A percentile compares a stretch with the other conserved stretches of the same genome.
Conservation (phyloP, 352 stramenopile genomes). For the Pythium rhizo-oryzae region DNA sequence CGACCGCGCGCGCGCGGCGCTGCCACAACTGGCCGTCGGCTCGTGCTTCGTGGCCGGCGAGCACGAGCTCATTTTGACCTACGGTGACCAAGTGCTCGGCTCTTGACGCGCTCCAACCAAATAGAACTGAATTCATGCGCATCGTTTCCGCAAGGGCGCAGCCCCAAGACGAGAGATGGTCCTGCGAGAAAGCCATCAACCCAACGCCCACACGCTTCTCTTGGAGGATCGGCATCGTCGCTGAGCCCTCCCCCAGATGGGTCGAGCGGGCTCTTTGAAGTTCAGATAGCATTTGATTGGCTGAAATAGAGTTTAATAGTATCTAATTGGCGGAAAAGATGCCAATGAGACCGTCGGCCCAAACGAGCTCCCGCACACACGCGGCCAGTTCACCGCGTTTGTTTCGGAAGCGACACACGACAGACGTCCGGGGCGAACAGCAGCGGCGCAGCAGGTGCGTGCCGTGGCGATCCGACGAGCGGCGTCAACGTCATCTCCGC, state of each 20-base stretch:
- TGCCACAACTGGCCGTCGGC: slow-evolving; percentile 67
- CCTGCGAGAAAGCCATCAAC: no score
- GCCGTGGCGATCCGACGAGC: slow-evolving; percentile 21
- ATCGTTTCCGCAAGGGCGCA: no score
- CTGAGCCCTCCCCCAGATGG: neutral
- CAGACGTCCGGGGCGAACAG: neutral
- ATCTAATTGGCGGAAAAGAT: slow-evolving; percentile 23
- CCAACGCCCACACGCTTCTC: no score
- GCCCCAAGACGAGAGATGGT: no score
- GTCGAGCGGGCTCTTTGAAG: neutral
- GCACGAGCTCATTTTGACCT: slow-evolving; percentile 72
- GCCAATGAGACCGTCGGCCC: slow-evolving; percentile 3
- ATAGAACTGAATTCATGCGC: no score
- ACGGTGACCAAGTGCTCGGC: slow-evolving; percentile 66
- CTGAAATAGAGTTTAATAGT: neutral
- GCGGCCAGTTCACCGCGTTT: slow-evolving; percentile 27
- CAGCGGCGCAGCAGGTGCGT: neutral
- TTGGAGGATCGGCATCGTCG: neutral
- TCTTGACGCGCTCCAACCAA: neutral
- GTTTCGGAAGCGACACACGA: slow-evolving; percentile 28
- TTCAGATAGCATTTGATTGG: neutral
- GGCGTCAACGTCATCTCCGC: neutral
- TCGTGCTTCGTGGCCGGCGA: slow-evolving; percentile 66
- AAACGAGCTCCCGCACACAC: slow-evolving; percentile 8
- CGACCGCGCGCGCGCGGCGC: slow-evolving; percentile 47